These are phyloP conservation scores for Paecilomyces dactylethromorphus DNA, from an alignment of 2,329 filamentous ascomycete species.

Conservation along the genomic window DNA sequence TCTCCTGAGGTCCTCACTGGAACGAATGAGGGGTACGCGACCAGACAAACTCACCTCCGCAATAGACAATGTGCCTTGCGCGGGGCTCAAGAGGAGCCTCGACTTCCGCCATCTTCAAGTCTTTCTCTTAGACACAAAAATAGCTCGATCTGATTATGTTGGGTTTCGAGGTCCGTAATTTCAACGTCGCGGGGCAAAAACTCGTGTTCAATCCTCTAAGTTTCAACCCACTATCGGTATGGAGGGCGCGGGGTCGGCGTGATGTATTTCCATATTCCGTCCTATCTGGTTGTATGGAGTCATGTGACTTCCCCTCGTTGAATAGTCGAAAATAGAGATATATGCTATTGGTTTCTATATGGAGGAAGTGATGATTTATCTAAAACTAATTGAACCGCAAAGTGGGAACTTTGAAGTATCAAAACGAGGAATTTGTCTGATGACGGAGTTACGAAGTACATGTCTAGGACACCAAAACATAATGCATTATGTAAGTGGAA, in stretches of 20 bases:
- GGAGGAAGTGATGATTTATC: too few species aligned
- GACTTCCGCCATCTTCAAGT: slow-evolving; percentile 25
- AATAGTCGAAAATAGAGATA: too few species aligned
- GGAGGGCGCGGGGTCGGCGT: background rate
- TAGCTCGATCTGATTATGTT: background rate
- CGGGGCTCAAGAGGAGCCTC: slow-evolving; percentile 33
- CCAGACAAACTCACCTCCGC: slow-evolving; percentile 45
- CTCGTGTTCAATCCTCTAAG: background rate
- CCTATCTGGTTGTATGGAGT: background rate
- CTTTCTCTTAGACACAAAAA: background rate
- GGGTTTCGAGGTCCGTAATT: background rate
- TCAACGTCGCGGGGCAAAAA: background rate
- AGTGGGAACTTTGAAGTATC: too few species aligned
- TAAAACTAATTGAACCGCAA: too few species aligned
- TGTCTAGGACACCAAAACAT: too few species aligned
- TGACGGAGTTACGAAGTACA: too few species aligned
- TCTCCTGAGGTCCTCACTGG: background rate
- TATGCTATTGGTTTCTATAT: too few species aligned
- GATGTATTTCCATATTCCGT: background rate
- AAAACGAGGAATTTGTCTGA: too few species aligned
- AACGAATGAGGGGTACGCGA: background rate
- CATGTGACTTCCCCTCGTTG: background rate
- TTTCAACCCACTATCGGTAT: background rate
- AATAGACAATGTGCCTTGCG: slow-evolving; percentile 55
- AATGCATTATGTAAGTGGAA: too few species aligned